Evolutionary conservation across 108 stramenopile species (phyloP).

Genomic region (Cyclotella kingstonii): DNA sequence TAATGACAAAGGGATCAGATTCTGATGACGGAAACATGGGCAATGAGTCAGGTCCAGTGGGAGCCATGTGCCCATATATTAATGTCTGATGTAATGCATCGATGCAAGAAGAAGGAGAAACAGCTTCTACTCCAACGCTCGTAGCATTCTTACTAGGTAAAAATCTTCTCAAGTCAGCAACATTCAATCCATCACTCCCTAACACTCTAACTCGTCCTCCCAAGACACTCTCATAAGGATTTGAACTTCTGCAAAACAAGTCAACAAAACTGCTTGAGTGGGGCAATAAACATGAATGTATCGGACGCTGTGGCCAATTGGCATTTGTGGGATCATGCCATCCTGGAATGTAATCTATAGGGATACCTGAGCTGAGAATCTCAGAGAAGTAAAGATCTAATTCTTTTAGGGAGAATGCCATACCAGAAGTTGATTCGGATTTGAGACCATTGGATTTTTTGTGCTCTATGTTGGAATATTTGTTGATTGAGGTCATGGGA

Average conservation of each 20-base stretch:
- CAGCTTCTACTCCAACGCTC: slow-evolving; percentile 18
- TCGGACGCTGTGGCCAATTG: slow-evolving; percentile 84
- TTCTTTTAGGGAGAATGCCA: slow-evolving; percentile 36
- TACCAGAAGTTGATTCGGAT: slow-evolving; percentile 14
- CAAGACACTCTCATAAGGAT: slow-evolving; percentile 62
- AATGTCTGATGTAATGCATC: slow-evolving; percentile 66
- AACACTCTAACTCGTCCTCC: slow-evolving; percentile 43
- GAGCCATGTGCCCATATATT: slow-evolving; percentile 72
- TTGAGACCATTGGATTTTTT: slow-evolving; percentile 12
- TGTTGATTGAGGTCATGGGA: neutral
- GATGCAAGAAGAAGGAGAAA: slow-evolving; percentile 18
- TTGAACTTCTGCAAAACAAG: slow-evolving; percentile 60
- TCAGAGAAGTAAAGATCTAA: slow-evolving; percentile 63
- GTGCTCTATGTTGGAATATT: slow-evolving; percentile 6
- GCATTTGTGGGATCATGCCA: slow-evolving; percentile 81
- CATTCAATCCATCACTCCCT: slow-evolving; percentile 77
- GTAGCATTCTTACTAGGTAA: slow-evolving; percentile 17
- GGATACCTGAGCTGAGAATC: slow-evolving; percentile 56
- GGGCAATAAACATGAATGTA: slow-evolving; percentile 76
- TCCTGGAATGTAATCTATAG: slow-evolving; percentile 78
- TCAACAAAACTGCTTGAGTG: slow-evolving; percentile 35
- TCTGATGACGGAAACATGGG: slow-evolving; percentile 72
- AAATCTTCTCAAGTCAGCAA: slow-evolving; percentile 62
- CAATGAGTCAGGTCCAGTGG: slow-evolving; percentile 85
- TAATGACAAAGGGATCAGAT: slow-evolving; percentile 78